Evolutionary conservation across 371 early-diverging fungal species (phyloP).

Genomic region (Circinella umbellata): DNA sequence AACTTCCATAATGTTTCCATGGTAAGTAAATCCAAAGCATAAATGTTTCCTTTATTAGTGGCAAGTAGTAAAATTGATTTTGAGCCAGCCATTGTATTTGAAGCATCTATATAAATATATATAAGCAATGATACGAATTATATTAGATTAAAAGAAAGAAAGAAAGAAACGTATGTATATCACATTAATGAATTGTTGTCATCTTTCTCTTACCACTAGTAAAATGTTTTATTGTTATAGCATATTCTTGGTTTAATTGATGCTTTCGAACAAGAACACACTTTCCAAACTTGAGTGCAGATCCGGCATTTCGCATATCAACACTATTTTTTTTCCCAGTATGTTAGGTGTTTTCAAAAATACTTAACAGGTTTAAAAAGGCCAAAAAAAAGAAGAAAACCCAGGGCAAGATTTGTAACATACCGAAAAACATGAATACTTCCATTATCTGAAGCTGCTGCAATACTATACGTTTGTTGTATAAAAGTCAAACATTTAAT

Average conservation of each 20-base stretch:
- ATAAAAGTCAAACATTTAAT: slow-evolving; percentile 83
- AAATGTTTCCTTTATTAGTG: slow-evolving; percentile 77
- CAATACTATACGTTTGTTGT: slow-evolving; percentile 80
- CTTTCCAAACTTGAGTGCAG: slow-evolving; percentile 65
- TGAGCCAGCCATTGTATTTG: slow-evolving; percentile 60
- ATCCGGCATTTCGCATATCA: slow-evolving; percentile 45
- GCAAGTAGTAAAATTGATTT: slow-evolving; percentile 81
- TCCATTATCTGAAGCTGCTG: slow-evolving; percentile 86
- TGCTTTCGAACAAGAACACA: slow-evolving; percentile 61
- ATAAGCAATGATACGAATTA: background rate
- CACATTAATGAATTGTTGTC: background rate
- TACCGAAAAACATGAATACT: slow-evolving; percentile 82
- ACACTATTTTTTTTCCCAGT: slow-evolving; percentile 15
- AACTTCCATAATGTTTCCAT: slow-evolving; percentile 74
- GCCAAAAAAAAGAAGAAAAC: no score
- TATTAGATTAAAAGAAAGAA: no score
- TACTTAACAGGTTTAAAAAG: no score
- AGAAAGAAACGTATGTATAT: no score
- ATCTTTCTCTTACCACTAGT: slow-evolving; percentile 59
- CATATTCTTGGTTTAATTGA: slow-evolving; percentile 70
- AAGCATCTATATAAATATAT: slow-evolving; percentile 29
- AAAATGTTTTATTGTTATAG: slow-evolving; percentile 71
- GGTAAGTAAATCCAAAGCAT: slow-evolving; percentile 77
- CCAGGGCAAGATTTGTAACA: background rate
- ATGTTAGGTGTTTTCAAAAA: no score